Conservation (phyloP, 441 rosid species). For the Gossypium gossypioides region DNA sequence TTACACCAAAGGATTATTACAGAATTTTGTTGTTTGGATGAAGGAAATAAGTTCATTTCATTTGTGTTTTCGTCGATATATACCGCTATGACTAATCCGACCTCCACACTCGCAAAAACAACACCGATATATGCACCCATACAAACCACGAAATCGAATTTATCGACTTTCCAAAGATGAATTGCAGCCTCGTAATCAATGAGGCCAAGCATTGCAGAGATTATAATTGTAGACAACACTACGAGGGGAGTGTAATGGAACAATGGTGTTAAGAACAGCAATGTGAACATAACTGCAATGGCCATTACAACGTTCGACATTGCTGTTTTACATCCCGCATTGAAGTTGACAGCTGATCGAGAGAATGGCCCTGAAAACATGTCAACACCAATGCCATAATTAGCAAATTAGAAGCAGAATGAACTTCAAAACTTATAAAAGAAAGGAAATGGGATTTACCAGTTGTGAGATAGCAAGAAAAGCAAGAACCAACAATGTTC, state of each 20-base stretch:
- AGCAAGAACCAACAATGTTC: slow-evolving; percentile 88
- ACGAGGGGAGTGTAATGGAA: slow-evolving; percentile 88
- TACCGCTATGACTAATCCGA: slow-evolving; percentile 67
- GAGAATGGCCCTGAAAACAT: slow-evolving; percentile 73
- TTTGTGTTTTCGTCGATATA: not conserved
- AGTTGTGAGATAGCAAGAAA: slow-evolving; percentile 89
- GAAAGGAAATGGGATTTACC: slow-evolving; percentile 26
- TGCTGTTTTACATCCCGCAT: slow-evolving; percentile 93
- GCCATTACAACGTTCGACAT: slow-evolving; percentile 88
- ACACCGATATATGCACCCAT: slow-evolving; percentile 70
- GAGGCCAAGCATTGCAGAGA: slow-evolving; percentile 87
- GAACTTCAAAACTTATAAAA: not conserved
- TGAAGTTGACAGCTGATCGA: slow-evolving; percentile 86
- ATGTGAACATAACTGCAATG: slow-evolving; percentile 64
- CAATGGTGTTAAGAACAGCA: slow-evolving; percentile 70
- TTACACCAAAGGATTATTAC: not conserved
- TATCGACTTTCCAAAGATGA: slow-evolving; percentile 73
- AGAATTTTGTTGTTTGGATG: not conserved
- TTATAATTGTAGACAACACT: slow-evolving; percentile 76
- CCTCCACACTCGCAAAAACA: slow-evolving; percentile 67
- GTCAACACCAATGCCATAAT: not conserved
- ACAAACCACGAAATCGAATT: slow-evolving; percentile 79
- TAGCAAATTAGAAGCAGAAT: not conserved
- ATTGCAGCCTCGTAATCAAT: slow-evolving; percentile 80
- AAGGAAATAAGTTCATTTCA: not conserved